Base-by-base conservation (phyloP, 2,329 filamentous ascomycete species). In the Cordyceps tenuipes region DNA sequence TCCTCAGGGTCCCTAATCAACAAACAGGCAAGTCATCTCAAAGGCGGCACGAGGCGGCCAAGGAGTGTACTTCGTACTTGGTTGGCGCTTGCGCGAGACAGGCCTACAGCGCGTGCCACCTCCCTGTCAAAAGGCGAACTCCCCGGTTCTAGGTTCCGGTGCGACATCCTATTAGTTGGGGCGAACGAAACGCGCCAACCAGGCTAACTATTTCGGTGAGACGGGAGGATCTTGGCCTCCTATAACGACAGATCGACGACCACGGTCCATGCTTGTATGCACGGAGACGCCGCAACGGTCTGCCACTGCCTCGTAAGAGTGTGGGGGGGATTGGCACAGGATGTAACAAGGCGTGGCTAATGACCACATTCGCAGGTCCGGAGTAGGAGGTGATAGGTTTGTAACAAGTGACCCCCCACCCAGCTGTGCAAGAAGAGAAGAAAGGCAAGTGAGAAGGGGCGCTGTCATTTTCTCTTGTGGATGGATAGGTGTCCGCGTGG, bases 231-330 rank as follows among this genome's bases (percentile, higher is more conserved):
- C 56, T 59, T 52, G 43, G 39, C 36, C 34, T 21, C 41, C 21
- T 48, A 21, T 21, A 57, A 17, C 52, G 46, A 23, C 39, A 59
- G 56, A 59, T 59, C 56, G 56, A 52, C 39, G 56, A 44, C 56
- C 21, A 58, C 36, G 44, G 34, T 51, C 5, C 29, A 6, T 29
- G 9, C 34, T 19, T 17, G 31, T 43, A n/a, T 43, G 15, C 39
- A 29, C 17, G 21, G 31, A 46, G 29, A 50, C n/a, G 47, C 29
- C 34, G 47, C 48, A 59, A 44, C 48, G 48, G 34, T n/a, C 46
- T 39, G 46, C 29, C 26, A 34, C 34, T 23, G 36, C 26, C 55
- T 51, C 39, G 36, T 59, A 52, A 59, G n/a, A 51, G 56, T 52
- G 56, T 39, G 56, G 56, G 55, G 56, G 26, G 23, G 5, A 17